These are phyloP conservation scores for Hypoxylon sp. DNA, from an alignment of 2,329 filamentous ascomycete species.

Conservation along the genomic window DNA sequence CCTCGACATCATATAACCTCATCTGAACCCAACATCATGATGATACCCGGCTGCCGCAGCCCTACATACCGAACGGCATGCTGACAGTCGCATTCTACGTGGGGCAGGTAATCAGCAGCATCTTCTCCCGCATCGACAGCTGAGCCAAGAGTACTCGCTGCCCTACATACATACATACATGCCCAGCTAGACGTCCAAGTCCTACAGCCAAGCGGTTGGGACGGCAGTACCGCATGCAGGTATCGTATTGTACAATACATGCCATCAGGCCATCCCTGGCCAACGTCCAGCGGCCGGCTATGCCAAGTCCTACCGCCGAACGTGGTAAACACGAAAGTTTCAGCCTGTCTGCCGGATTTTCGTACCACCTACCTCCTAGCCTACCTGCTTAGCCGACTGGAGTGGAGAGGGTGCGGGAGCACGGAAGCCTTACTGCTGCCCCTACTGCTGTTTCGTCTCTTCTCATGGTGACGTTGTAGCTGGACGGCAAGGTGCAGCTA, in stretches of 20 bases:
- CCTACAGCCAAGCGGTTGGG: background rate
- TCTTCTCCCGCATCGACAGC: constrained; percentile 2
- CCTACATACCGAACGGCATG: constrained; percentile 22
- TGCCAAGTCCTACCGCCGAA: background rate
- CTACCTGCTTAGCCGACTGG: too few species aligned
- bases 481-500: background rate
- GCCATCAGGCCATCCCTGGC: background rate
- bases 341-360: constrained; percentile 10
- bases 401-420: background rate
- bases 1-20: constrained; percentile 14
- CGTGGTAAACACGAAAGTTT: background rate
- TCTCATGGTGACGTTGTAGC: background rate
- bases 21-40: constrained; percentile 2
- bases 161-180: background rate
- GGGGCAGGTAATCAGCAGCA: constrained; percentile 7
- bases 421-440: constrained; percentile 10
- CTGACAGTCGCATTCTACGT: constrained; percentile 20
- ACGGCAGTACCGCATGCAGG: background rate
- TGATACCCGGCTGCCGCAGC: constrained; percentile 3
- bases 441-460: constrained; percentile 6
- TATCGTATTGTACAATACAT: background rate
- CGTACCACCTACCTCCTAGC: too few species aligned
- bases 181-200: background rate
- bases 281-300: background rate
- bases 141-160: background rate